Conservation (phyloP, 441 rosid species). For the Daphne laureola region DNA sequence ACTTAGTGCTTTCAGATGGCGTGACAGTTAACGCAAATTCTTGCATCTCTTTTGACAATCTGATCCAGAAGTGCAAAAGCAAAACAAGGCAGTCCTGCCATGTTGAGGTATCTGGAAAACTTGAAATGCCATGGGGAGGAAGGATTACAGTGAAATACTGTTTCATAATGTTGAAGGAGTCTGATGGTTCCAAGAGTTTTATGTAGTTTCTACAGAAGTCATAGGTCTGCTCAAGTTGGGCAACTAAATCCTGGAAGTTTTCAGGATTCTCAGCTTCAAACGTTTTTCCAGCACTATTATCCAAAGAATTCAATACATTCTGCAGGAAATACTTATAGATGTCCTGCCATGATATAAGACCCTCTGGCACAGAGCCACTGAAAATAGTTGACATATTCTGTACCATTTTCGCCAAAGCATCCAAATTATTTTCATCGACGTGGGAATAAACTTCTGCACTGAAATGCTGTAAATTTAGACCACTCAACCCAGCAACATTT, state of each 20-base stretch:
- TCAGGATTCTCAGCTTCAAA: conserved; percentile 49
- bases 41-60: conserved; percentile 72
- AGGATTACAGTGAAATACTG: conserved; percentile 44
- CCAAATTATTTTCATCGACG: conserved; percentile 52
- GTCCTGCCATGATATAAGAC: conserved; percentile 61
- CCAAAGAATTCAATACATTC: conserved; percentile 44
- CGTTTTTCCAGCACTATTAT: conserved; percentile 37
- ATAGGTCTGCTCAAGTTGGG: conserved; percentile 67
- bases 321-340: conserved; percentile 60
- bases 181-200: conserved; percentile 55
- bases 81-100: conserved; percentile 91
- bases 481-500: conserved; percentile 61
- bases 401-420: conserved; percentile 89
- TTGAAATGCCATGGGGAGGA: conserved; percentile 38
- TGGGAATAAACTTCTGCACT: conserved; percentile 58
- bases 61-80: conserved; percentile 76
- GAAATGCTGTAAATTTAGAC: conserved; percentile 59
- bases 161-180: conserved; percentile 62
- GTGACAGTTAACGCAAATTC: conserved; percentile 37
- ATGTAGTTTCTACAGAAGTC: conserved; percentile 49
- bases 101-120: conserved; percentile 69
- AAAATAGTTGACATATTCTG: conserved; percentile 37
- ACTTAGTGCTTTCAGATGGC: conserved; percentile 26
- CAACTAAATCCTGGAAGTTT: conserved; percentile 52
- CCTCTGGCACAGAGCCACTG: conserved; percentile 40